These are phyloP conservation scores for Haplographium delicatum DNA, from an alignment of 495 filamentous ascomycete species.

Conservation along the genomic window DNA sequence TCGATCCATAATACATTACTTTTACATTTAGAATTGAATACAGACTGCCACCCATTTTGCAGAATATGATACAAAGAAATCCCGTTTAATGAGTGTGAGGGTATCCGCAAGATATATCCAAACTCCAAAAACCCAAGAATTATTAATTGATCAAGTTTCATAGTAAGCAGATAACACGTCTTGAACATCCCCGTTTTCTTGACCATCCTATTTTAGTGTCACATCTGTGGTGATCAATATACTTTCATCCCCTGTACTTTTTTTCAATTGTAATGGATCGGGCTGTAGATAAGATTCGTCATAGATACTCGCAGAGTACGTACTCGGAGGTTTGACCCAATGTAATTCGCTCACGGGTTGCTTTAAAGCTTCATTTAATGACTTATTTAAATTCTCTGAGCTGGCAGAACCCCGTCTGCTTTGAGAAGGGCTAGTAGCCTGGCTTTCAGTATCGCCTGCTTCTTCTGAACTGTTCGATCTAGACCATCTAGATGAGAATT, in stretches of 20 bases:
- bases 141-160: not conserved
- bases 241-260: not conserved
- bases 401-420: slow-evolving; percentile 5
- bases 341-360: slow-evolving; percentile 1
- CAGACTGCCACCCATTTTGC: too few relatives aligned
- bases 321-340: slow-evolving; percentile 4
- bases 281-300: slow-evolving; percentile 5
- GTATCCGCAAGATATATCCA: not conserved
- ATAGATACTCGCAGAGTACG: slow-evolving; percentile 5
- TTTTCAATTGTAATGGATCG: slow-evolving; percentile 9
- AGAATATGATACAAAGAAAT: too few relatives aligned
- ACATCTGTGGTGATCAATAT: slow-evolving; percentile 17
- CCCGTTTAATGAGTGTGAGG: too few relatives aligned
- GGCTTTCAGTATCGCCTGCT: not conserved
- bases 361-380: slow-evolving; percentile 10
- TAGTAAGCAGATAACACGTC: slow-evolving; percentile 8
- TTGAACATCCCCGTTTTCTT: not conserved
- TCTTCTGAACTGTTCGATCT: slow-evolving; percentile 14
- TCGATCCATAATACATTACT: too few relatives aligned
- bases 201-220: slow-evolving; percentile 9
- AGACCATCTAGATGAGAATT: slow-evolving; percentile 18
- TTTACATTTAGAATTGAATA: too few relatives aligned
- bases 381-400: not conserved
- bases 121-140: not conserved
- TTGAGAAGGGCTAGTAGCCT: not conserved